phyloP scores from a whole-genome alignment of 768 basidiomycete genomes.

The Hydnum rufescens region DNA sequence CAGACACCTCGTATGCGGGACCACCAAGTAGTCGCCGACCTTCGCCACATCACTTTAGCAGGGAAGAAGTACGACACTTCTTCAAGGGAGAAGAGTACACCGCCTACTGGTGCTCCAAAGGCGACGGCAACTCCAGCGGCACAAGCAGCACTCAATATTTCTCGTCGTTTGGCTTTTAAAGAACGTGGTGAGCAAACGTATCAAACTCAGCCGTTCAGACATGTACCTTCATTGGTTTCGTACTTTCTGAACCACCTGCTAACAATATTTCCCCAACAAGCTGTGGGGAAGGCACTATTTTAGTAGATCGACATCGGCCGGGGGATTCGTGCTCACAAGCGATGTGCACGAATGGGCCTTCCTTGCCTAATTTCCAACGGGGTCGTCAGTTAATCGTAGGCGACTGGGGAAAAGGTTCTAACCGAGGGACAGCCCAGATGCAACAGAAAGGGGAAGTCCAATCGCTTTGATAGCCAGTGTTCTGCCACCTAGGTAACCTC shows the following conservation, averaged over 20 bases:
- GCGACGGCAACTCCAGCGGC: conserved; percentile 96
- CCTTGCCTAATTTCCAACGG: conserved; percentile 27
- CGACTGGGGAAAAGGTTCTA: conserved; percentile 15
- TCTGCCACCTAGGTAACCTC: conserved; percentile 85
- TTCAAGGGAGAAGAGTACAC: conserved; percentile 80
- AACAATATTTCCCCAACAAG: conserved; percentile 83
- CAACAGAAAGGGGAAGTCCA: conserved; percentile 77
- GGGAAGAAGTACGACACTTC: conserved; percentile 97
- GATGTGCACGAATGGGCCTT: conserved; percentile 78
- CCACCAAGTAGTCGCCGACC: conserved; percentile 26
- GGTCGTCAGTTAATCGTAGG: neutral
- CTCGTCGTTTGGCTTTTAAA: conserved; percentile 62
- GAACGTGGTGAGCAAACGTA: neutral
- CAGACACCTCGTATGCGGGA: neutral
- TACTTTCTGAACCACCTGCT: conserved; percentile 76
- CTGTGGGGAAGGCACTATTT: no score
- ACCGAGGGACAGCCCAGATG: conserved; percentile 63
- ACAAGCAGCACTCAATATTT: conserved; percentile 87
- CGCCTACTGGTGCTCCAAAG: conserved; percentile 92
- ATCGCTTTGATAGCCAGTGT: conserved; percentile 79
- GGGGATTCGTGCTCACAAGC: no score
- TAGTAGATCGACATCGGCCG: no score
- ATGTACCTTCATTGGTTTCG: conserved; percentile 79
- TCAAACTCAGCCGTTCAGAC: conserved; percentile 1
- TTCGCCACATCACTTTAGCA: conserved; percentile 89